Base-by-base conservation (phyloP, 177 flowering plant species). In the Vitis hybrid region DNA sequence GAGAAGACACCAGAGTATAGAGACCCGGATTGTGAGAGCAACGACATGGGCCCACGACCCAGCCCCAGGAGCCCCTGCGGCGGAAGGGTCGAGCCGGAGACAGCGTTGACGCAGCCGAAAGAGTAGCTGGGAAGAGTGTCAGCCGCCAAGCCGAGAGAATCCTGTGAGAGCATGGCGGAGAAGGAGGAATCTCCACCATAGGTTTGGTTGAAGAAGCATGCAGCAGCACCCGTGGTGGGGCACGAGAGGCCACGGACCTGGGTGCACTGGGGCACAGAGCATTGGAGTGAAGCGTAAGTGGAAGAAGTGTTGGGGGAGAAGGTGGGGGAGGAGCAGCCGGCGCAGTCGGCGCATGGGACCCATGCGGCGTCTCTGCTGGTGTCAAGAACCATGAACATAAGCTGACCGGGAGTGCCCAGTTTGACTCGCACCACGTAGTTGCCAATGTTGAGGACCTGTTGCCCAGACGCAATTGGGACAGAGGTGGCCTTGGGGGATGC, bases 61-160 rank as follows among this genome's bases (percentile, higher is more conserved):
- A 95, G 68, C 26, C 98, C 99, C 80, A 95, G 15, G 23, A 95
- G 63, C 14, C 99, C 99, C 64, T 95, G 98, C 2, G 97, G 91
- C 40, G 98, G 99, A 14, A 95, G 52, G 2, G 88, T 76, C 64
- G 60, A 60, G 1, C 99, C 99, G 2, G 91, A 74, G 19, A 85
- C 75, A 1, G 91, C 30, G 48, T 64, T 79, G 63, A 95, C 77
- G 80, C 98, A 93, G 10, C 98, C 99, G 57, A 95, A 91, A 2
- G 90, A 59, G 49, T 77, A 95, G 19, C 75, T 78, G 0, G 90
- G 91, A 2, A 95, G 51, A 0, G 75, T 74, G 52, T 86, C 90
- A 3, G 52, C 74, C 13, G 72, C 92, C 3, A 95, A 63, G 0
- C 64, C 4, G 0, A 95, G 73, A 0, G 96, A 64, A 40, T 95